Percentiles rank a stretch among this genome's conserved stretches.
Evolutionary conservation across 2,329 filamentous ascomycete genomes (phyloP).

Genomic region (Ceratocystiopsis minuta): DNA sequence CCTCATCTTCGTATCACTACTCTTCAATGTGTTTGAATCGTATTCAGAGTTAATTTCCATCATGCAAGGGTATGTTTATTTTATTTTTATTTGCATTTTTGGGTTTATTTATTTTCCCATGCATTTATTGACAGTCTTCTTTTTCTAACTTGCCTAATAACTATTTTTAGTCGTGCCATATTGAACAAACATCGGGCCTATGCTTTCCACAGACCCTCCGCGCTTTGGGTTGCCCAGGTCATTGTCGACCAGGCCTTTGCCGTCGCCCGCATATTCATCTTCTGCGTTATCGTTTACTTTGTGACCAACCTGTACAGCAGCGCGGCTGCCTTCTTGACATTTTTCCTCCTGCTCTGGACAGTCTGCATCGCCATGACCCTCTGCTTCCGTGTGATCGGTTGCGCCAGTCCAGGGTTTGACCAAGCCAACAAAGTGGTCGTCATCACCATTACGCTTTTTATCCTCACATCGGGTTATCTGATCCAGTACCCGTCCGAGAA

Average conservation of each 20-base stretch:
- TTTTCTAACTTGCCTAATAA: neutral
- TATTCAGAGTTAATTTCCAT: slow-evolving; percentile 60
- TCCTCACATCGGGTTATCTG: slow-evolving; percentile 65
- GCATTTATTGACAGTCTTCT: too few species aligned
- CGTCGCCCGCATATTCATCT: slow-evolving; percentile 50
- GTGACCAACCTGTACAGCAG: slow-evolving; percentile 52
- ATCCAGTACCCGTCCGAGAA: slow-evolving; percentile 63
- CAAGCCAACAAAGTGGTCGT: slow-evolving; percentile 71
- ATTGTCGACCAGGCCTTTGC: slow-evolving; percentile 60
- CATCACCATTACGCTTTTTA: slow-evolving; percentile 62
- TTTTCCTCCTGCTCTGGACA: slow-evolving; percentile 51
- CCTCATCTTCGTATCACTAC: slow-evolving; percentile 58
- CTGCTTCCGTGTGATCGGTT: slow-evolving; percentile 60
- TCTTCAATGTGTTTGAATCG: slow-evolving; percentile 79
- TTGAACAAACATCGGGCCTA: slow-evolving; percentile 74
- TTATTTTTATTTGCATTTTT: neutral
- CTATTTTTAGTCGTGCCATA: slow-evolving; percentile 44
- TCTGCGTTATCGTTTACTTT: slow-evolving; percentile 63
- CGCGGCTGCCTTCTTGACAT: slow-evolving; percentile 63
- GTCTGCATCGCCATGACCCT: slow-evolving; percentile 58
- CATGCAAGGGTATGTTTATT: slow-evolving; percentile 28
- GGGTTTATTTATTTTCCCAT: too few species aligned
- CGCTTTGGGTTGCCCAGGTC: slow-evolving; percentile 70
- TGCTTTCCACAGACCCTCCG: slow-evolving; percentile 66
- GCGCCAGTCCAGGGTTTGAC: slow-evolving; percentile 63